Evolutionary conservation across 768 basidiomycete species (phyloP), one percentile per base, ranked within the genome.

Genomic region (Suillus hirtellus): DNA sequence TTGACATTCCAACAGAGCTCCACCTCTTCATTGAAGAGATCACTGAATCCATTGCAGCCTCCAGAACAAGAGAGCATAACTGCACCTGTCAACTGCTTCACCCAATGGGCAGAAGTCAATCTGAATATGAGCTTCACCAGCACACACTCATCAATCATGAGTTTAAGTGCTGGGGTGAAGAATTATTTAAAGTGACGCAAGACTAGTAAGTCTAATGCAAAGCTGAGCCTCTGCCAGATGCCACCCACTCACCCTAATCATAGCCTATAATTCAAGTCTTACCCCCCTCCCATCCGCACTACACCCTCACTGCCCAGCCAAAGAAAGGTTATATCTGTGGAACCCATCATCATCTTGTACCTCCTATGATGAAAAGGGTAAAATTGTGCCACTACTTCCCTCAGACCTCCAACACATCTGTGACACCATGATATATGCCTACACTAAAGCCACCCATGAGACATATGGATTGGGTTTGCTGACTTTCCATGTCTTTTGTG

Each of bases 401-500:
- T 56, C 37, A 2, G 74, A 78, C 38, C 6, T 73, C 1, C 37
- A 63, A 0, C 67, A 70, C 0, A 72, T 82, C 1, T 49, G 61
- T 0, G 60, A 61, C 0, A 72, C 77, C 0, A 64, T 78, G 12
- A 37, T 43, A 0, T 42, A 55, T 0, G 71, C 72, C 0, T 81
- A 73, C 73, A 72, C 68, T 0, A 65, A 71, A 5, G 61, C 65
- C 7, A 83, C 80, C 0, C 49, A 60, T 1, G 70, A 71, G n/a
- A 67, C 74, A 0, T 82, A 84, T 62, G 77, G 77, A 0, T 64
- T 76, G 0, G 80, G 82, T 0, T 69, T 84, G 0, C 66, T 81
- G 0, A 64, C 69, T 0, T 84, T 47, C 46, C 82, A 83, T 40
- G 67, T 76, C 0, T 81, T 76, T 59, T 82, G 82, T 60, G 78